Evolutionary conservation across 2,329 filamentous ascomycete species (phyloP).

Genomic region (Ophiocordyceps camponoti-saundersi): DNA sequence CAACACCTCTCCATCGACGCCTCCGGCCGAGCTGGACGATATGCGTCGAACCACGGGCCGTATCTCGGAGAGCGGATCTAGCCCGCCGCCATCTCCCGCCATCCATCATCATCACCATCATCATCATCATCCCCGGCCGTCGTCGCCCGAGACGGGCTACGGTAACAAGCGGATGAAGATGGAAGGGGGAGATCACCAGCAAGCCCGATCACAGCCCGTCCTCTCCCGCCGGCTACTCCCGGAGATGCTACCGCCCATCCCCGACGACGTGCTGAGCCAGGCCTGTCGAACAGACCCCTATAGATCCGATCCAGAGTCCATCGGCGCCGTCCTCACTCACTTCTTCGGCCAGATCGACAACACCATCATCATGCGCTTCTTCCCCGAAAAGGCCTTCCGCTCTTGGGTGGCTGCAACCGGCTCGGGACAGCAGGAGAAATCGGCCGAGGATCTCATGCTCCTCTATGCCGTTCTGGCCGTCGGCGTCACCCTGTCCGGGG

Average conservation of each 20-base stretch:
- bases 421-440: constrained; percentile 18
- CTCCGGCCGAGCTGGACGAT: constrained; percentile 32
- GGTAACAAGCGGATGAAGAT: constrained; percentile 29
- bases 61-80: constrained; percentile 24
- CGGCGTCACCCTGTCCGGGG: constrained; percentile 20
- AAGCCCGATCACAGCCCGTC: constrained; percentile 16
- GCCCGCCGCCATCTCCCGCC: constrained; percentile 28
- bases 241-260: constrained; percentile 26
- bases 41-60: constrained; percentile 15
- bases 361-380: constrained; percentile 22
- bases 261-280: constrained; percentile 29
- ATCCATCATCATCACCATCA: too few species aligned
- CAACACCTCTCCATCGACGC: constrained; percentile 36
- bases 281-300: constrained; percentile 34
- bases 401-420: constrained; percentile 14
- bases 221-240: constrained; percentile 16
- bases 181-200: constrained; percentile 28
- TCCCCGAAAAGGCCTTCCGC: constrained; percentile 22
- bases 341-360: constrained; percentile 25
- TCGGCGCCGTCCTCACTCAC: constrained; percentile 19
- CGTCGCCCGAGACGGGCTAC: constrained; percentile 17
- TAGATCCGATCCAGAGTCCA: constrained; percentile 22
- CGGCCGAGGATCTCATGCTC: constrained; percentile 26
- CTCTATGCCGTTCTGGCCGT: constrained; percentile 25
- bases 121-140: constrained; percentile 12